Conservation (phyloP, 2,329 filamentous ascomycete species). For the Pyrenophora teres region DNA sequence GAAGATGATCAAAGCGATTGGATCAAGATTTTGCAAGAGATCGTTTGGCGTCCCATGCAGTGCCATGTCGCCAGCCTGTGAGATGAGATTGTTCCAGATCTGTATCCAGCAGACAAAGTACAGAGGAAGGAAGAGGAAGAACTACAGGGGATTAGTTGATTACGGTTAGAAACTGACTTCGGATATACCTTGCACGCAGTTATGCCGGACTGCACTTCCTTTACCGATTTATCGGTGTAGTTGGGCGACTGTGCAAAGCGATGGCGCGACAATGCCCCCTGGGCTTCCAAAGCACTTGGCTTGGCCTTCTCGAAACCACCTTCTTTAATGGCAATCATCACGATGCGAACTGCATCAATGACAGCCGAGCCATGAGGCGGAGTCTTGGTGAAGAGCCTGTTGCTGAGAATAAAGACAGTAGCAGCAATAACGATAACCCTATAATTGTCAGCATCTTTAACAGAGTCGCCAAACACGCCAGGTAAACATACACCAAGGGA, state of each 20-base stretch:
- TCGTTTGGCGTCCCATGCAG: constrained; percentile 40
- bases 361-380: constrained; percentile 15
- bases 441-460: background rate
- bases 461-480: no score
- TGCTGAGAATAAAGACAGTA: constrained; percentile 5
- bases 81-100: constrained; percentile 38
- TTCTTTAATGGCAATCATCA: constrained; percentile 8
- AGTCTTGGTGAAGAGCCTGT: constrained; percentile 7
- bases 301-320: constrained; percentile 12
- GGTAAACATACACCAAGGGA: constrained; percentile 5
- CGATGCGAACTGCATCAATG: constrained; percentile 14
- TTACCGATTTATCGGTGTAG: constrained; percentile 12
- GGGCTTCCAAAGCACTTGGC: constrained; percentile 6
- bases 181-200: constrained; percentile 14
- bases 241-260: background rate
- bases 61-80: constrained; percentile 39
- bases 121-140: constrained; percentile 20
- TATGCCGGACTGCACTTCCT: constrained; percentile 13
- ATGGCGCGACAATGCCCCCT: background rate
- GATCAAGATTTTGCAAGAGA: constrained; percentile 31
- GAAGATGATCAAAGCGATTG: constrained; percentile 31
- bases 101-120: constrained; percentile 40
- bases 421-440: constrained; percentile 9
- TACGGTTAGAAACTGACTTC: background rate
- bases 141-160: background rate